Conservation (phyloP, 306 rosid genomes). For the Luffa acutangula region DNA sequence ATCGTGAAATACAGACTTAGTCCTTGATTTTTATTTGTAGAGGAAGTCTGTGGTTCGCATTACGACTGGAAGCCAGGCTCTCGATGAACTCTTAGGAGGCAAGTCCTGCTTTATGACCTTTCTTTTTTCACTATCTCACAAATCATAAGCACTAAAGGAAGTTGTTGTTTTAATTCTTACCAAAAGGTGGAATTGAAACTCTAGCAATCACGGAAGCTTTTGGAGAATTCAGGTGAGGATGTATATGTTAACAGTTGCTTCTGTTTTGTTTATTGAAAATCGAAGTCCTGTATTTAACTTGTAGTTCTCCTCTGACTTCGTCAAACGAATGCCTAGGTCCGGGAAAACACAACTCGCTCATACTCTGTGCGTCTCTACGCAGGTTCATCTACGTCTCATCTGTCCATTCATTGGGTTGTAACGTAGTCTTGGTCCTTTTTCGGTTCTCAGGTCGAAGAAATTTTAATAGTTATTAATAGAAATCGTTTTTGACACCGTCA, state of each 20-base stretch:
- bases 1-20: background rate
- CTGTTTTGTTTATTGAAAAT: background rate
- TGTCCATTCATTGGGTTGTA: background rate
- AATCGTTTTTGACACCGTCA: background rate
- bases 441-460: background rate
- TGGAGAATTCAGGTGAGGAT: conserved; percentile 82
- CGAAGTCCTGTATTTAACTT: background rate
- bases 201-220: conserved; percentile 83
- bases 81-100: conserved; percentile 94
- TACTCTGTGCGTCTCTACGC: conserved; percentile 91
- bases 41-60: conserved; percentile 71
- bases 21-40: conserved; percentile 27
- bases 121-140: background rate
- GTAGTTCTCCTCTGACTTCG: background rate
- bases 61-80: conserved; percentile 95
- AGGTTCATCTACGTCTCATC: conserved; percentile 35
- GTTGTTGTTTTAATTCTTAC: background rate
- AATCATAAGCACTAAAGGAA: background rate
- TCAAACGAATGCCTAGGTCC: conserved; percentile 35
- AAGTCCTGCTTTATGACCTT: conserved; percentile 14
- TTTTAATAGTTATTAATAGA: background rate
- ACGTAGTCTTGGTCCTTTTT: background rate
- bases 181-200: conserved; percentile 89
- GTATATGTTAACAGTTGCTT: background rate
- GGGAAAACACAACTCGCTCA: conserved; percentile 98